Percentiles rank a stretch among this genome's conserved stretches.
Evolutionary conservation across 495 filamentous ascomycete genomes (phyloP).

Genomic region (Cercophora newfieldiana): DNA sequence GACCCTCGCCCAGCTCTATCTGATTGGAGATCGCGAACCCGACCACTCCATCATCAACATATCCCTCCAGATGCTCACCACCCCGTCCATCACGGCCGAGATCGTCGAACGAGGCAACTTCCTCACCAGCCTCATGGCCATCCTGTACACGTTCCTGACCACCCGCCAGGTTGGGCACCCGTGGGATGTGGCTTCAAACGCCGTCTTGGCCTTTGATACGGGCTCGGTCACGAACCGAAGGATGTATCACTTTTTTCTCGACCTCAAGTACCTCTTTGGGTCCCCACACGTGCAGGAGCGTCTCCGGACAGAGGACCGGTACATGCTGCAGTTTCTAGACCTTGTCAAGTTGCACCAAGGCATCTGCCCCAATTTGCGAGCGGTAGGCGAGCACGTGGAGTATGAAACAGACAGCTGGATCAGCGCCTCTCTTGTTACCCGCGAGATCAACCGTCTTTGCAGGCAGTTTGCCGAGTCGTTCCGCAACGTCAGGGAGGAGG

Average conservation of each 20-base stretch:
- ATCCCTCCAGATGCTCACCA: conserved; percentile 93
- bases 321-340: conserved; percentile 91
- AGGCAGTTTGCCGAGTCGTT: conserved; percentile 87
- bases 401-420: conserved; percentile 99
- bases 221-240: conserved; percentile 91
- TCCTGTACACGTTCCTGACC: conserved; percentile 95
- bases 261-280: conserved; percentile 84
- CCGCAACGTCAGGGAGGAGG: conserved; percentile 60
- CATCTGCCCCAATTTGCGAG: conserved; percentile 90
- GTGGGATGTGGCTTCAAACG: conserved; percentile 76
- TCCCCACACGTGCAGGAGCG: conserved; percentile 83
- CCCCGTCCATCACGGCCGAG: conserved; percentile 92
- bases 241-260: conserved; percentile 95
- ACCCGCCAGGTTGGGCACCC: conserved; percentile 94
- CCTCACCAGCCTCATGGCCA: conserved; percentile 89
- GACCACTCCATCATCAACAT: conserved; percentile 99
- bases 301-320: conserved; percentile 77
- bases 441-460: conserved; percentile 90
- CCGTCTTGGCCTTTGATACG: conserved; percentile 85
- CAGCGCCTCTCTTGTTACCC: conserved; percentile 86
- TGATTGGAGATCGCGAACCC: conserved; percentile 94
- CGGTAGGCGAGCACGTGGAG: conserved; percentile 92
- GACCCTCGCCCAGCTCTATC: conserved; percentile 86
- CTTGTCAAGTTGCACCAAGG: conserved; percentile 94
- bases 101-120: conserved; percentile 96